A percentile compares a stretch with the other conserved stretches of the same genome.
Conservation (phyloP, 2,329 filamentous ascomycete genomes). For the Chalaropsis ovoidea region DNA sequence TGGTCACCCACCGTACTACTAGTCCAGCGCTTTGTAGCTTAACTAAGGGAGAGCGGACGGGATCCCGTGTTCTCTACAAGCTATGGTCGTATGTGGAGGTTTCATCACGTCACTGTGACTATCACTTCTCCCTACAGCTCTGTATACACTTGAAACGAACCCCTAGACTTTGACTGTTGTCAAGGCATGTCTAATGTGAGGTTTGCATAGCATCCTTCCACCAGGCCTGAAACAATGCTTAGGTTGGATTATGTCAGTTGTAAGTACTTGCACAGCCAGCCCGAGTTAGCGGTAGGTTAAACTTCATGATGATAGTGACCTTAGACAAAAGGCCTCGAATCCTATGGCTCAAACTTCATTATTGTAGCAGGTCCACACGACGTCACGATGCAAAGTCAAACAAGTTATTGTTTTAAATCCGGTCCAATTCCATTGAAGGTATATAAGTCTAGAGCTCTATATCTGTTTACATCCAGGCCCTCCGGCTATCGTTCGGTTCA, state of each 20-base stretch:
- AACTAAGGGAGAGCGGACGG: too few relatives aligned
- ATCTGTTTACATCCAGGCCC: constrained; percentile 11
- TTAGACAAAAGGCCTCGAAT: too few relatives aligned
- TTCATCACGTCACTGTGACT: background rate
- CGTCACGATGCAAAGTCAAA: background rate
- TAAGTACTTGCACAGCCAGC: background rate
- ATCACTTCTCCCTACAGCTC: background rate
- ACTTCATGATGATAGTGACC: too few relatives aligned
- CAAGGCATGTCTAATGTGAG: background rate
- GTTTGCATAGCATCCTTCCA: background rate
- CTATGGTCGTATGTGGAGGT: background rate
- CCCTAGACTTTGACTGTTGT: background rate
- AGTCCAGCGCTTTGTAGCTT: too few relatives aligned
- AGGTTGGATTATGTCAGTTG: too few relatives aligned
- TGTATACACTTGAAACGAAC: constrained; percentile 7
- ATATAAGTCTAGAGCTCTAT: constrained; percentile 14
- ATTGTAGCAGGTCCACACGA: background rate
- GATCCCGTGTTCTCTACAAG: background rate
- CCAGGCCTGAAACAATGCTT: background rate
- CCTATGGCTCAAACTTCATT: too few relatives aligned
- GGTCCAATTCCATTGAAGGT: constrained; percentile 14
- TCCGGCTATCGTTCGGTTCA: constrained; percentile 1
- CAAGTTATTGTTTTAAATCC: background rate
- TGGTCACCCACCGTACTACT: too few relatives aligned
- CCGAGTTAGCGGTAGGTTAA: background rate